Evolutionary conservation across 1,284 basidiomycete species (phyloP), one percentile per base, ranked within the genome.

Genomic region (Schizophyllum amplum): DNA sequence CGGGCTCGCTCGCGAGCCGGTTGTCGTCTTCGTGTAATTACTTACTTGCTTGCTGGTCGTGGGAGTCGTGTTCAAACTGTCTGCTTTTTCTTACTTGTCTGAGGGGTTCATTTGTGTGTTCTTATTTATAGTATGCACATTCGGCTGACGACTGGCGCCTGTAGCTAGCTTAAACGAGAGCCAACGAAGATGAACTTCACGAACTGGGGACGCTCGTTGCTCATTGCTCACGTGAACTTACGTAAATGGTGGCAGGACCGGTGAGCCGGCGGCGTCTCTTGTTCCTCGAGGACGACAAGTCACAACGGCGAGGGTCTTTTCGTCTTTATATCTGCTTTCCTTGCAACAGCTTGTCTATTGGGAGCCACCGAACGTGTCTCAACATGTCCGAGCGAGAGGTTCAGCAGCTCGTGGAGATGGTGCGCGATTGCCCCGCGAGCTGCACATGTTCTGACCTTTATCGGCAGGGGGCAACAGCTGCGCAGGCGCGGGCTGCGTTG

Each of bases 401-500:
- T 24, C 65, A 68, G 47, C 78, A 81, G 59, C 71, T 84, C 17
- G 73, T 83, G 9, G 82, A 83, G 64, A 83, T 85, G 81, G 83
- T 82, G 60, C 49, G 11, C 9, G 23, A 11, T 54, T 47, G 21
- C 24, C 25, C 24, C 50, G 24, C 51, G 25, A 52, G 42, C 52
- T 27, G 53, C 25, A 47, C 25, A 33, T 47, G 25, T 21, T 23
- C 23, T 63, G 22, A 63, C 57, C 59, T 59, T 56, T 61, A 55
- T 58, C 24, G 51, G 23, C 58, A 92, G 90, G 92, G 92, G 62
- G 90, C 90, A 46, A 90, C 84, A 1, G 68, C 72, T 11, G 81
- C 82, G 21, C 86, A 92, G 71, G 92, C 92, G 47, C 79, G 79
- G 62, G 90, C 87, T 50, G 92, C 92, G 13, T 71, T 94, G 65